A percentile compares a stretch with the other conserved stretches of the same genome.
Conservation (phyloP, 345 rosid species). For the Microthlaspi erraticum region DNA sequence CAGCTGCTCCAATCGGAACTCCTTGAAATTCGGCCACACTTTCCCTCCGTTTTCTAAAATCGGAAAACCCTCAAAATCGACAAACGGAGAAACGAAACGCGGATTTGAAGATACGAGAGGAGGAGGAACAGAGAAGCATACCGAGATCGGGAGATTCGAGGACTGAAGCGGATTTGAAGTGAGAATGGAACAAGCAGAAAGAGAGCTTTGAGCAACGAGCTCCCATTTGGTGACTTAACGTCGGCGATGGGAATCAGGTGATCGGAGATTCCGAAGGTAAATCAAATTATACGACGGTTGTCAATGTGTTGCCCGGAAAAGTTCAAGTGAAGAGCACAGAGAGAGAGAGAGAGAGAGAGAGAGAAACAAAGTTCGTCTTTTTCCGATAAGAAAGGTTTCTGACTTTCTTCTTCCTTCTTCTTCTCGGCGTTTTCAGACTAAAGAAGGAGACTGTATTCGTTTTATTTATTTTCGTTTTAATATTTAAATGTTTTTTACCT, state of each 20-base stretch:
- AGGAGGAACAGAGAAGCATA: slow-evolving; percentile 15
- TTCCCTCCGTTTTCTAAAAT: slow-evolving; percentile 68
- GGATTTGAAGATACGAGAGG: neutral
- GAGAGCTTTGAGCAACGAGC: slow-evolving; percentile 48
- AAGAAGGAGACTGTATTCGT: slow-evolving; percentile 11
- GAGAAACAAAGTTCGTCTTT: neutral
- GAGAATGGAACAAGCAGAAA: slow-evolving; percentile 42
- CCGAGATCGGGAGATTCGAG: slow-evolving; percentile 79
- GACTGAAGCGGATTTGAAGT: slow-evolving; percentile 44
- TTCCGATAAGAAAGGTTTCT: slow-evolving; percentile 3
- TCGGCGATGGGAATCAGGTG: slow-evolving; percentile 17
- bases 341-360: slow-evolving; percentile 23
- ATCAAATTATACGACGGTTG: neutral
- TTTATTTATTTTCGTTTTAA: neutral
- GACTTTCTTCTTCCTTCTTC: neutral
- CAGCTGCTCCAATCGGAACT: slow-evolving; percentile 76
- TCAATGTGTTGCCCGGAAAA: slow-evolving; percentile 9
- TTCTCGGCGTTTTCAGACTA: slow-evolving; percentile 31
- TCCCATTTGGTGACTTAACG: slow-evolving; percentile 40
- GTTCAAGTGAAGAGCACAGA: slow-evolving; percentile 1
- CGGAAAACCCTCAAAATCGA: neutral
- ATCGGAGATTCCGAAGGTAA: slow-evolving; percentile 19
- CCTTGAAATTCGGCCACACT: slow-evolving; percentile 74
- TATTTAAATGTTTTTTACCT: slow-evolving; percentile 12
- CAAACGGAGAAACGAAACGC: neutral